Conservation (phyloP, 805 yeast genomes). For the Pichia manshurica region DNA sequence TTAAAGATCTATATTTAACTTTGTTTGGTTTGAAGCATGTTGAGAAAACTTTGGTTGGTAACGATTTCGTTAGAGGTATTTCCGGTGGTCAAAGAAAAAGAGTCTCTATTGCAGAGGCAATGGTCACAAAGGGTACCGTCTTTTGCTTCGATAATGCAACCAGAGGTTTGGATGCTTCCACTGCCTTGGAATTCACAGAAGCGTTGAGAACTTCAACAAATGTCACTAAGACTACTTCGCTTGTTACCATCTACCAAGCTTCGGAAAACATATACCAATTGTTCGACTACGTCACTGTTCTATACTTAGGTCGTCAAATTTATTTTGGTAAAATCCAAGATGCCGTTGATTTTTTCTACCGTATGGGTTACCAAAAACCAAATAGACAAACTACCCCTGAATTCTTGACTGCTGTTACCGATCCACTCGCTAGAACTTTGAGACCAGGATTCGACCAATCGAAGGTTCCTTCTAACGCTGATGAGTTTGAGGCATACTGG, state of each 20-base stretch:
- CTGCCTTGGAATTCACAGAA: conserved; percentile 48
- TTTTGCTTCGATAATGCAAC: conserved; percentile 69
- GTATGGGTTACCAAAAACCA: conserved; percentile 59
- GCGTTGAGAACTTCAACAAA: conserved; percentile 57
- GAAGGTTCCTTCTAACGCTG: conserved; percentile 48
- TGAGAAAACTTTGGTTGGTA: conserved; percentile 58
- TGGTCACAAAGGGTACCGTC: conserved; percentile 46
- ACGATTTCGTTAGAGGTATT: conserved; percentile 62
- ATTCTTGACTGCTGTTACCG: conserved; percentile 60
- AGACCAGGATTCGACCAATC: conserved; percentile 39
- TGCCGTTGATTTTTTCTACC: conserved; percentile 49
- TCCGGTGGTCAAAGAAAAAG: conserved; percentile 73
- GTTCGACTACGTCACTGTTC: conserved; percentile 54
- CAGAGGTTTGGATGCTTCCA: conserved; percentile 37
- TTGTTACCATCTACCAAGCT: conserved; percentile 30
- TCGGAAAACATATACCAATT: conserved; percentile 57
- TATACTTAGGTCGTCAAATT: conserved; percentile 57
- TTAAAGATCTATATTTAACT: conserved; percentile 45
- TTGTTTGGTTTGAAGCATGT: conserved; percentile 56
- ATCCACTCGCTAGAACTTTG: conserved; percentile 52
- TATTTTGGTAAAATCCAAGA: conserved; percentile 49
- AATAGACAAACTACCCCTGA: conserved; percentile 65
- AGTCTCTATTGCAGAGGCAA: conserved; percentile 63
- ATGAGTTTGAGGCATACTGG: conserved; percentile 60
- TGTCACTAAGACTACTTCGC: conserved; percentile 21